Base-by-base conservation (phyloP, 164 flowering plant species). In the Sextonia rubra region DNA sequence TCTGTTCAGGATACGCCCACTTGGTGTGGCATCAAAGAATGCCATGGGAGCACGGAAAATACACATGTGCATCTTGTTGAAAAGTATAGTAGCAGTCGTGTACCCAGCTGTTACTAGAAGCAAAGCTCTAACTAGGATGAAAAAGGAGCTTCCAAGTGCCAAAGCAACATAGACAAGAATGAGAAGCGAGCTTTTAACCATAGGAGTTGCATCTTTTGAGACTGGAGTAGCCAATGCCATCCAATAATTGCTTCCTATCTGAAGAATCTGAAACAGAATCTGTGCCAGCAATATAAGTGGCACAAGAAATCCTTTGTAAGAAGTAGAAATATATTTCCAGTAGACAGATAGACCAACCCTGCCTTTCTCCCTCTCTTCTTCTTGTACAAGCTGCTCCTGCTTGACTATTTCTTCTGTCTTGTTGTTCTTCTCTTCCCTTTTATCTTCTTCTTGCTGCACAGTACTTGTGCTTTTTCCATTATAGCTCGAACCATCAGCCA, bases 301-400 rank as follows among this genome's bases (percentile, higher is more conserved):
- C 47, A 85, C 90, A 66, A 95, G 83, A 70, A 88, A 87, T 70
- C 99, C 99, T 64, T 88, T 83, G 66, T 90, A 88, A 17, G 90
- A 89, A 7, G 86, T 80, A 44, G 88, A 87, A 29, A 95, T 74
- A 66, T 85, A 92, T 75, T 86, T 86, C 93, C 95, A 92, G 75
- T 94, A 94, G 12, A 94, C 96, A 22, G 79, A 73, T 48, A 88
- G 70, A 55, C 91, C 95, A 73, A 94, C 95, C 71, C 70, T 82
- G 0, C 99, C 99, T 80, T 88, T 91, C 86, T 90, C 95, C 76
- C 97, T 85, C 75, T 94, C 99, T 87, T 94, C 99, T 79, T 94
- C 97, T 79, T 91, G 88, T 63, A 92, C 87, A 73, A 94, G 79
- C 80, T 94, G 98, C 75, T 86, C 83, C 25, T 72, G 74, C 65